A percentile compares a stretch with the other conserved stretches of the same genome.
Evolutionary conservation across 2,329 filamentous ascomycete species (phyloP).

Genomic region (Simplicillium sp.): DNA sequence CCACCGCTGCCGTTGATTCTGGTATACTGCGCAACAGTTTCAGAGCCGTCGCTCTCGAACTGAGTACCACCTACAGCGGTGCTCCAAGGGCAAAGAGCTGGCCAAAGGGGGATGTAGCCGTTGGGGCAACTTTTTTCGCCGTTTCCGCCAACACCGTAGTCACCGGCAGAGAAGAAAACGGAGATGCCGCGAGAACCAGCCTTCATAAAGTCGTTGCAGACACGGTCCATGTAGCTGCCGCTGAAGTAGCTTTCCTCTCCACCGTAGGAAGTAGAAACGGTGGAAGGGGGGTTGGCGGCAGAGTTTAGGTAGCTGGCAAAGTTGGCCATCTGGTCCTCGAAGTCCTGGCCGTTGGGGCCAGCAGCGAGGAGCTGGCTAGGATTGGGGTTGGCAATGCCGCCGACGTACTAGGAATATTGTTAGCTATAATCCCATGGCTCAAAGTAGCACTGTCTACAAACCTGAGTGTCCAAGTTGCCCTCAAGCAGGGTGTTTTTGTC

Average conservation of each 20-base stretch:
- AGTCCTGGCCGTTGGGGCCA: too few relatives aligned
- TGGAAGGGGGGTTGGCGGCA: conserved; percentile 11
- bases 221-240: conserved; percentile 21
- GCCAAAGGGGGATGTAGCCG: conserved; percentile 25
- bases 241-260: conserved; percentile 36
- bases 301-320: conserved; percentile 4
- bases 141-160: conserved; percentile 13
- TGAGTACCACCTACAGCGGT: conserved; percentile 41
- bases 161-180: conserved; percentile 32
- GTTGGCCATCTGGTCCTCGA: too few relatives aligned
- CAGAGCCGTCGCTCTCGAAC: not conserved
- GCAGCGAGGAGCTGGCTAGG: conserved; percentile 1
- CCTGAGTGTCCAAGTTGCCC: conserved; percentile 11
- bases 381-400: conserved; percentile 4
- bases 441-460: too few relatives aligned
- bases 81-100: conserved; percentile 32
- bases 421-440: too few relatives aligned
- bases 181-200: conserved; percentile 40
- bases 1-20: not conserved
- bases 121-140: conserved; percentile 9
- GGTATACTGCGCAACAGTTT: not conserved
- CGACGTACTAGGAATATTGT: too few relatives aligned
- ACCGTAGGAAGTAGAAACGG: conserved; percentile 44
- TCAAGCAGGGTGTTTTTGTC: too few relatives aligned
- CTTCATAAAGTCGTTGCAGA: conserved; percentile 49